A percentile compares a stretch with the other conserved stretches of the same genome.
These are phyloP conservation scores for Cyanodermella asteris DNA, from an alignment of 2,329 filamentous ascomycete species.

Conservation along the genomic window DNA sequence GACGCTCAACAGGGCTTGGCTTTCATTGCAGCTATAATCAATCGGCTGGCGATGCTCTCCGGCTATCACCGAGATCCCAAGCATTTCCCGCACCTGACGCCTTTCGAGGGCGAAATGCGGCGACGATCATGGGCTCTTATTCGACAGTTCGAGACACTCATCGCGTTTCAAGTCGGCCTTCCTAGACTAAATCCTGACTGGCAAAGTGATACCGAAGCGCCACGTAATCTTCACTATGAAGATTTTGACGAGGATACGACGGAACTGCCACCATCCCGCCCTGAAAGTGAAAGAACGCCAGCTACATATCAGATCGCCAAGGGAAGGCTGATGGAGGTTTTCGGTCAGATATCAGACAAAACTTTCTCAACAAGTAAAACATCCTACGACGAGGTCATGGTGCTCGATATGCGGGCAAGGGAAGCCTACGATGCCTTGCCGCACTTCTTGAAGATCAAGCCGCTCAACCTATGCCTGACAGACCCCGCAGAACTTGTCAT, in stretches of 20 bases:
- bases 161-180: slow-evolving; percentile 18
- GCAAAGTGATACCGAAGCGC: slow-evolving; percentile 18
- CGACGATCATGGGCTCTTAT: slow-evolving; percentile 16
- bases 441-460: slow-evolving; percentile 5
- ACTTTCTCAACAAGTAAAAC: slow-evolving; percentile 4
- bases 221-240: slow-evolving; percentile 19
- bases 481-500: slow-evolving; percentile 7
- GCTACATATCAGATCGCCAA: slow-evolving; percentile 8
- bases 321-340: slow-evolving; percentile 6
- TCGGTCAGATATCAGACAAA: slow-evolving; percentile 7
- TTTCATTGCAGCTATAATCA: slow-evolving; percentile 12
- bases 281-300: slow-evolving; percentile 10
- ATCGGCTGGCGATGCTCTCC: slow-evolving; percentile 16
- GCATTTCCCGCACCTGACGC: slow-evolving; percentile 14
- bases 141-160: slow-evolving; percentile 17
- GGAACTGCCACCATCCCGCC: slow-evolving; percentile 11
- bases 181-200: slow-evolving; percentile 17
- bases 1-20: slow-evolving; percentile 9
- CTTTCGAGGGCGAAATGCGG: slow-evolving; percentile 17
- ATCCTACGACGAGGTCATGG: slow-evolving; percentile 7
- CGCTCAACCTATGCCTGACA: slow-evolving; percentile 4
- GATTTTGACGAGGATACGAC: slow-evolving; percentile 17
- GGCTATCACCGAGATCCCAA: slow-evolving; percentile 21
- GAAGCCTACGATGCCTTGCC: slow-evolving; percentile 7
- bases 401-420: slow-evolving; percentile 9